These are phyloP conservation scores for Ilex asprella DNA, from an alignment of 257 asterid species.

Conservation along the genomic window DNA sequence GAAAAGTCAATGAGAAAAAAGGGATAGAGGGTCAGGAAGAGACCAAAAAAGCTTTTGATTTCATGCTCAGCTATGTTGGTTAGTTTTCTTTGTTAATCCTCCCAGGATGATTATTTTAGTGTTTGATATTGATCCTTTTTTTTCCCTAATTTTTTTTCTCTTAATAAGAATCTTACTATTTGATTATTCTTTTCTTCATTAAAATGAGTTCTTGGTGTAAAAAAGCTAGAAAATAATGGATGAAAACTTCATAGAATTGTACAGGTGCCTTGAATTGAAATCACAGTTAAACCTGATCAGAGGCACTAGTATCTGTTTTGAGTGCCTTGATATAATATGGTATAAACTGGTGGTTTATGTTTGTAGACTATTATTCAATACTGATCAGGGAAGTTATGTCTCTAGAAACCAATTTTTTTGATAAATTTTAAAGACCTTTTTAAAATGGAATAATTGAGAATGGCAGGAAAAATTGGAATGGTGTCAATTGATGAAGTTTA, in stretches of 20 bases:
- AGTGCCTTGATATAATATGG: background rate
- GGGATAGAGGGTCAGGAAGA: slow-evolving; percentile 91
- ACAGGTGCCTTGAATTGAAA: background rate
- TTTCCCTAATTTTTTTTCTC: slow-evolving; percentile 2
- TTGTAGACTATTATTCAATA: too few species aligned
- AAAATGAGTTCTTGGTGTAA: background rate
- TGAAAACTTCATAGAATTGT: background rate
- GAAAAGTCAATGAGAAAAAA: slow-evolving; percentile 79
- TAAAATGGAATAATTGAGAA: too few species aligned
- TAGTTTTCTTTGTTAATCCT: slow-evolving; percentile 22
- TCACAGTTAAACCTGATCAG: background rate
- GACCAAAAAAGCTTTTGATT: slow-evolving; percentile 91
- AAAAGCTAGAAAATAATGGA: background rate
- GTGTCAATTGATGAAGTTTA: too few species aligned
- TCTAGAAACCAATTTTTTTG: too few species aligned
- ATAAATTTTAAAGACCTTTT: too few species aligned
- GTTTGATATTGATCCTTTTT: background rate
- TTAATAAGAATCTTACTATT: background rate
- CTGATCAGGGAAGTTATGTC: too few species aligned
- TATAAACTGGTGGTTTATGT: background rate
- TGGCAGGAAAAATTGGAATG: too few species aligned
- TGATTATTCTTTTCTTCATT: too few species aligned
- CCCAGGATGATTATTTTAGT: slow-evolving; percentile 5
- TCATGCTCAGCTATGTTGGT: slow-evolving; percentile 91
- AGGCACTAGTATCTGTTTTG: background rate